Evolutionary conservation across 306 rosid genomes (phyloP).

Genomic region (Medicago lupulina): DNA sequence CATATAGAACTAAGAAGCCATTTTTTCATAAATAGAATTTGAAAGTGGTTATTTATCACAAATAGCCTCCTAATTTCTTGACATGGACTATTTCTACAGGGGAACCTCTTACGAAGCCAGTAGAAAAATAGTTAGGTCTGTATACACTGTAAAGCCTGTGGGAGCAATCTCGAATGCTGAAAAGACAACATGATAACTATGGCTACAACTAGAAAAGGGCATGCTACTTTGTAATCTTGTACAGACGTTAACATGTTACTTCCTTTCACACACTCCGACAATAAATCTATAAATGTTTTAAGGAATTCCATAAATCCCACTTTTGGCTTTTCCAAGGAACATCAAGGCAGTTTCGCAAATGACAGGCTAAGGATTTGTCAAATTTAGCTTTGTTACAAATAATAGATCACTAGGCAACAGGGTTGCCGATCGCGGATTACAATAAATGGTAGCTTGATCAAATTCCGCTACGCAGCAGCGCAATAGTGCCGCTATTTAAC

Average conservation of each 20-base stretch:
- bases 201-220: background rate
- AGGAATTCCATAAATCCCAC: background rate
- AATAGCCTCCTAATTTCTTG: background rate
- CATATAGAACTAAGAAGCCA: constrained; percentile 9
- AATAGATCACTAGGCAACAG: no score
- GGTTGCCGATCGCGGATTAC: no score
- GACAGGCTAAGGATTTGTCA: no score
- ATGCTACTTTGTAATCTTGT: background rate
- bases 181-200: background rate
- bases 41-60: constrained; percentile 4
- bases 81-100: background rate
- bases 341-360: background rate
- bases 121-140: no score
- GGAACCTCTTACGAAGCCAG: background rate
- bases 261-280: background rate
- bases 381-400: no score
- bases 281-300: background rate
- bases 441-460: no score
- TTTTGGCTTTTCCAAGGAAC: background rate
- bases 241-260: background rate
- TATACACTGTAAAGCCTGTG: background rate
- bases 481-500: no score
- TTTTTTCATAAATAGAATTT: constrained; percentile 2
- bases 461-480: no score
- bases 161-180: background rate